phyloP scores from a whole-genome alignment of 2,329 filamentous ascomycete species.

The Didymella exigua region DNA sequence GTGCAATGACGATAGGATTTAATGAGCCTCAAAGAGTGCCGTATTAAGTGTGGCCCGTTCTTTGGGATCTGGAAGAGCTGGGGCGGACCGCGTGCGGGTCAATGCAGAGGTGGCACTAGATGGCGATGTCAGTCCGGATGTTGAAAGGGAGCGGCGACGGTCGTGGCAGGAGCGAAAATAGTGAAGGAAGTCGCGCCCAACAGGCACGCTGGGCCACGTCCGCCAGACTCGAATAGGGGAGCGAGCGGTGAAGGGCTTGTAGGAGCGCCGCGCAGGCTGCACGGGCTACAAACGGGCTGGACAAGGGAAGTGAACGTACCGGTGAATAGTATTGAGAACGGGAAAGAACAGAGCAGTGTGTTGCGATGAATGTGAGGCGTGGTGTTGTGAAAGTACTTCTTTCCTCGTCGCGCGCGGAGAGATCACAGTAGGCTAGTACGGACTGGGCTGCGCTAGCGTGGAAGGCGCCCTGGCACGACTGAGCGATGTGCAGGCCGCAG shows the following conservation, averaged over 20 bases:
- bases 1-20: slow-evolving; percentile 31
- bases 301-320: slow-evolving; percentile 37
- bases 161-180: slow-evolving; percentile 18
- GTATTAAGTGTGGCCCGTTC: slow-evolving; percentile 40
- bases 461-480: slow-evolving; percentile 11
- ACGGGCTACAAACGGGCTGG: slow-evolving; percentile 21
- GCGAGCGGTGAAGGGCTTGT: slow-evolving; percentile 37
- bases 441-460: slow-evolving; percentile 13
- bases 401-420: slow-evolving; percentile 45
- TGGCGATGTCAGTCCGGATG: slow-evolving; percentile 37
- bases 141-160: slow-evolving; percentile 22
- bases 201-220: slow-evolving; percentile 40
- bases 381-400: slow-evolving; percentile 47
- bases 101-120: slow-evolving; percentile 48
- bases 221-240: slow-evolving; percentile 43
- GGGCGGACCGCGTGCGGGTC: slow-evolving; percentile 47
- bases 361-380: slow-evolving; percentile 38
- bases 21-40: slow-evolving; percentile 25
- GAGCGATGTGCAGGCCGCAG: slow-evolving; percentile 18
- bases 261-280: slow-evolving; percentile 29
- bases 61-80: slow-evolving; percentile 34
- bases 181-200: slow-evolving; percentile 27
- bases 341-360: slow-evolving; percentile 33
- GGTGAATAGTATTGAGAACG: slow-evolving; percentile 30
- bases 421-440: slow-evolving; percentile 27